Conservation (phyloP, 108 stramenopile species). For the Fragilaria radians region DNA sequence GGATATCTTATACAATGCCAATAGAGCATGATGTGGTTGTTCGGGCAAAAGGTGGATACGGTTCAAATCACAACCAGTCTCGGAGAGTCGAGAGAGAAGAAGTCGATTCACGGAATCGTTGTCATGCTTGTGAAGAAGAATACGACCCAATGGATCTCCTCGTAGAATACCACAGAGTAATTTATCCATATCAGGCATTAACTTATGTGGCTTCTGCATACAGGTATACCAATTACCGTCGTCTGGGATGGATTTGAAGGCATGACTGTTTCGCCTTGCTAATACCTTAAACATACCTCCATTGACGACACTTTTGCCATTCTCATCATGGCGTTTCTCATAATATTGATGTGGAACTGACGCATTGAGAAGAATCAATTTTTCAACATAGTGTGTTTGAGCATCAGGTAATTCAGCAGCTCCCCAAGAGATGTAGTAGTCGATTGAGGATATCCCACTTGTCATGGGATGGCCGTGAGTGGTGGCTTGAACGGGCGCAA, state of each 20-base stretch:
- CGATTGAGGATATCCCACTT: slow-evolving; percentile 12
- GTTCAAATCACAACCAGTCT: slow-evolving; percentile 24
- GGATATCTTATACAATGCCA: slow-evolving; percentile 17
- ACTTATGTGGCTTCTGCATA: slow-evolving; percentile 38
- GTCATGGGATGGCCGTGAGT: slow-evolving; percentile 34
- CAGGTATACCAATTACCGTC: slow-evolving; percentile 17
- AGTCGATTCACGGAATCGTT: not conserved
- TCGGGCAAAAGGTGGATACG: slow-evolving; percentile 17
- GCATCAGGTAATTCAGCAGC: slow-evolving; percentile 24
- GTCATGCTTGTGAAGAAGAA: slow-evolving; percentile 6
- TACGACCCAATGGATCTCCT: slow-evolving; percentile 11
- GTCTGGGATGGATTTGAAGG: not conserved
- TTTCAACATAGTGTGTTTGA: slow-evolving; percentile 26
- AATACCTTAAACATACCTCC: not conserved
- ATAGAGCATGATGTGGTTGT: slow-evolving; percentile 22
- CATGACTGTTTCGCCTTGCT: too few relatives aligned
- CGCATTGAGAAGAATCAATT: slow-evolving; percentile 12
- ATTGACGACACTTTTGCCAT: not conserved
- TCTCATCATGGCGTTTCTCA: slow-evolving; percentile 7
- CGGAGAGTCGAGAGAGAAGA: slow-evolving; percentile 4
- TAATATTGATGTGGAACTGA: slow-evolving; percentile 26
- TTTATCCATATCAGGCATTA: slow-evolving; percentile 23
- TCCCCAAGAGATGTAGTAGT: slow-evolving; percentile 35
- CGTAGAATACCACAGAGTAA: slow-evolving; percentile 23
- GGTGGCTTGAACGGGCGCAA: slow-evolving; percentile 29